Base-by-base conservation (phyloP, 1,284 basidiomycete species). In the Ustilago bromivora region DNA sequence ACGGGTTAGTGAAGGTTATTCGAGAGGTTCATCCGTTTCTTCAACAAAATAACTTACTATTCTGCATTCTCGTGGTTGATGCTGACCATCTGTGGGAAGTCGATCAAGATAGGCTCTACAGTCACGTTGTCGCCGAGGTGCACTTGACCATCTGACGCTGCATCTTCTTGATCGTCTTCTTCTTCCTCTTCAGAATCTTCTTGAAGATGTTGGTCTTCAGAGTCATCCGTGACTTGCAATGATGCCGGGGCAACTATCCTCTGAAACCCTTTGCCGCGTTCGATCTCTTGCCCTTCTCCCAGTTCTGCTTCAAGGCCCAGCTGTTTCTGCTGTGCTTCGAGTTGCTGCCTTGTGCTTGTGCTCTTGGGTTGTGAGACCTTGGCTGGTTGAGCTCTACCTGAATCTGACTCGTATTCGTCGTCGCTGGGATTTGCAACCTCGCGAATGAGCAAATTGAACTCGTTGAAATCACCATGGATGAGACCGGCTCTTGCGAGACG, bases 51-150 rank as follows among this genome's bases (percentile, higher is more conserved):
- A 28, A 88, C 92, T 87, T 82, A 96, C 94, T 92, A 97, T 88
- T 98, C 96, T 11, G 96, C 97, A 86, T 99, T 98, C 82, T 92
- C 91, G 84, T 99, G 96, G 57, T 95, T 93, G 41, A 94, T 96
- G 89, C 93, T 95, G 87, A 99, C 94, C 96, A 99, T 98, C 88
- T 99, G 96, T 2, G 96, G 96, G 85, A 99, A 99, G 88, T 99
- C 97, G 80, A 99, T 99, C 40, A 99, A 91, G 61, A 98, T 88
- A 6, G 96, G 94, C 80, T 95, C 92, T 9, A 94, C 82, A 62
- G 77, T 91, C 12, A 78, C 90, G 38, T 94, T 90, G 74, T 92
- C 91, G 78, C 94, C 93, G 60, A 96, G 88, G 81, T 92, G 91
- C 63, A 93, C 90, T 83, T 93, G 91, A 84, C 90, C 92, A 15